Evolutionary conservation across 2,329 filamentous ascomycete genomes (phyloP).

Genomic region (Teratosphaeria epicoccoides): DNA sequence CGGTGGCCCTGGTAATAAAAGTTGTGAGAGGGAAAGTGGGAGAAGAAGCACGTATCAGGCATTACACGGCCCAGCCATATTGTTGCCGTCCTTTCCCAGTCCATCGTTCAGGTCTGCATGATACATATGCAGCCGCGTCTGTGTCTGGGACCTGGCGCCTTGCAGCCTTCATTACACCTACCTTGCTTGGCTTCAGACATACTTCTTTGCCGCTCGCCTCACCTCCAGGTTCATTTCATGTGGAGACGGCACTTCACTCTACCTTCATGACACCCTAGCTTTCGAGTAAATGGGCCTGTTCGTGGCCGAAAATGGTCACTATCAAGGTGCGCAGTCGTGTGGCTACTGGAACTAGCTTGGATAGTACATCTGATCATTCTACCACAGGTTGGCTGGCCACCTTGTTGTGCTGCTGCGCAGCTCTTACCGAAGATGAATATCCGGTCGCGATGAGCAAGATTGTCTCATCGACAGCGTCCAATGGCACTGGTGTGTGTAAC

Average conservation of each 20-base stretch:
- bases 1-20: background rate
- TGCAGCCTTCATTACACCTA: constrained; percentile 1
- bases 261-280: constrained; percentile 12
- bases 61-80: background rate
- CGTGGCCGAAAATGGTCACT: constrained; percentile 19
- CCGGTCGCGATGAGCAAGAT: constrained; percentile 9
- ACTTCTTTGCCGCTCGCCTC: constrained; percentile 2
- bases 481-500: constrained; percentile 11
- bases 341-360: background rate
- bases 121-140: background rate
- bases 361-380: background rate
- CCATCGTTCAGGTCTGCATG: background rate
- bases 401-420: constrained; percentile 25
- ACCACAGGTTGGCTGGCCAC: constrained; percentile 21
- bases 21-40: background rate
- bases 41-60: background rate
- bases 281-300: constrained; percentile 24
- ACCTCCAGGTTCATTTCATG: background rate
- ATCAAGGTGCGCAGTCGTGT: constrained; percentile 9
- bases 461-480: background rate
- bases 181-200: constrained; percentile 1
- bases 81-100: background rate
- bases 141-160: background rate
- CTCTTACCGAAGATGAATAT: constrained; percentile 21
- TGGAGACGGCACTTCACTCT: constrained; percentile 2